Evolutionary conservation across 139 green algal genomes (phyloP).

Genomic region (Pleodorina starrii): DNA sequence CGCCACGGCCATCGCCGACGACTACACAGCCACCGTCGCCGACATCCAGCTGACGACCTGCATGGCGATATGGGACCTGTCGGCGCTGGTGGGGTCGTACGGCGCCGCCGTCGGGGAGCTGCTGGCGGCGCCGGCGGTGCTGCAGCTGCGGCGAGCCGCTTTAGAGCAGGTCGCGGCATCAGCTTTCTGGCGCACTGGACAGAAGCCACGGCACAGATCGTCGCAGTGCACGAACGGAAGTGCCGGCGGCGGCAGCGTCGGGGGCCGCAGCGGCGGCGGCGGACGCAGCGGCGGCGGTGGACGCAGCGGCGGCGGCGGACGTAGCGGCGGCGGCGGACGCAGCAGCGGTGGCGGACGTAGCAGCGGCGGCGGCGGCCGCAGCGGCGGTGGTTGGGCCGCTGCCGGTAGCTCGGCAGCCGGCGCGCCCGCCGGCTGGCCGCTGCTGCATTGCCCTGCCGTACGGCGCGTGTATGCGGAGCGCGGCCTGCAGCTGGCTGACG

Average conservation of each 20-base stretch:
- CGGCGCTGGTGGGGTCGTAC: background rate
- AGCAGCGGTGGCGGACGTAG: background rate
- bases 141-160: background rate
- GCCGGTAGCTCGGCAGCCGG: background rate
- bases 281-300: background rate
- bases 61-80: slow-evolving; percentile 8
- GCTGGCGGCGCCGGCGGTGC: background rate
- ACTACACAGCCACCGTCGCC: background rate
- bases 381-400: background rate
- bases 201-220: background rate
- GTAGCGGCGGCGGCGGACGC: background rate
- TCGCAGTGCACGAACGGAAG: background rate
- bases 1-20: slow-evolving; percentile 4
- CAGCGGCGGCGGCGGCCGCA: background rate
- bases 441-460: background rate
- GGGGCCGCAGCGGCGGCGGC: background rate
- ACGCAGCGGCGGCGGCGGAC: background rate
- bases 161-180: slow-evolving; percentile 5
- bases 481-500: background rate
- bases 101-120: background rate
- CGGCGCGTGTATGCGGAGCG: background rate
- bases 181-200: background rate
- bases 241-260: background rate
- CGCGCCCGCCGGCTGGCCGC: background rate
- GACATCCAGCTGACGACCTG: background rate